Conservation (phyloP, 1,284 basidiomycete genomes). For the Phylloporus sp. region DNA sequence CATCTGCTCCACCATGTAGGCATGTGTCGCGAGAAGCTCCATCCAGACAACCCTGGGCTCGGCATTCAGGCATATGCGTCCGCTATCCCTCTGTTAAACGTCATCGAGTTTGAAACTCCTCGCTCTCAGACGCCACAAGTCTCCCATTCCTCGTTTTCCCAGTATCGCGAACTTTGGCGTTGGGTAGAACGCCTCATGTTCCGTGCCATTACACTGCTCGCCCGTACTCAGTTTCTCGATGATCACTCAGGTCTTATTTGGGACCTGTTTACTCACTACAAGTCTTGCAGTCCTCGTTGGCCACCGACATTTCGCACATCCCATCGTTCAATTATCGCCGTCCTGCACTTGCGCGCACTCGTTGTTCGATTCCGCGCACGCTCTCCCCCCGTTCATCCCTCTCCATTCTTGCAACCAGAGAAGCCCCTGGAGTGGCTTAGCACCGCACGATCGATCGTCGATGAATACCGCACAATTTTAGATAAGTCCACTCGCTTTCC, state of each 20-base stretch:
- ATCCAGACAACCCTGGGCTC: constrained; percentile 52
- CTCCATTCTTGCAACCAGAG: constrained; percentile 25
- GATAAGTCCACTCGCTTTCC: constrained; percentile 81
- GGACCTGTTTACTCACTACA: constrained; percentile 71
- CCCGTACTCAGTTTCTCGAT: constrained; percentile 53
- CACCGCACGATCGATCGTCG: constrained; percentile 69
- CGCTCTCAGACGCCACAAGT: constrained; percentile 41
- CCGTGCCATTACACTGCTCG: constrained; percentile 66
- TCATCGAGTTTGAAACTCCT: constrained; percentile 59
- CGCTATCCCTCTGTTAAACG: constrained; percentile 60
- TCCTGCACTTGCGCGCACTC: constrained; percentile 78
- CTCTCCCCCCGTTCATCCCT: constrained; percentile 25
- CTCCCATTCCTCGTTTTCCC: constrained; percentile 60
- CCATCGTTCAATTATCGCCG: constrained; percentile 74
- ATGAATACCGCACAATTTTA: constrained; percentile 74
- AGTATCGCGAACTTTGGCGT: constrained; percentile 78
- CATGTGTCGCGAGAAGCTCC: constrained; percentile 60
- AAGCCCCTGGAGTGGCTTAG: constrained; percentile 67
- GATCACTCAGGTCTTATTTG: constrained; percentile 54
- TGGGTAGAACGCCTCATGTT: constrained; percentile 81
- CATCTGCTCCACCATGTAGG: constrained; percentile 42
- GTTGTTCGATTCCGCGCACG: constrained; percentile 55
- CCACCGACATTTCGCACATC: constrained; percentile 75
- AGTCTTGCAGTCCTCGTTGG: constrained; percentile 72
- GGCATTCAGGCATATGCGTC: constrained; percentile 65